Conservation (phyloP, 441 rosid species). For the Monsonia emarginata region DNA sequence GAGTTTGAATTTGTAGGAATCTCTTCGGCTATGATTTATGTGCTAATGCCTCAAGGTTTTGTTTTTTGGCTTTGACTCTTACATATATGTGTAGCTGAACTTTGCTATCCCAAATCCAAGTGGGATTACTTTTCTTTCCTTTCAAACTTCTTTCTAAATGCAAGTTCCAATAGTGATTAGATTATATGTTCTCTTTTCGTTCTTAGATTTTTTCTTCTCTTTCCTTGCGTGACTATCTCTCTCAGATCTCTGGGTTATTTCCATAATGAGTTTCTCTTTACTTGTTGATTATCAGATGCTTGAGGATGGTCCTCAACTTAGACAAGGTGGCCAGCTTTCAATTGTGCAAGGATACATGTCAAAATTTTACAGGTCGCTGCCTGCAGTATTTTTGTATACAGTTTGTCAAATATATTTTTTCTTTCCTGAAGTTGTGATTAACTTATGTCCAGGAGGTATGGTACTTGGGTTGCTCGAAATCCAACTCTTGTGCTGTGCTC, state of each 20-base stretch:
- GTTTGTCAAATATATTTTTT: constrained; percentile 14
- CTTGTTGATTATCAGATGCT: constrained; percentile 38
- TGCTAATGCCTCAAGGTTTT: background rate
- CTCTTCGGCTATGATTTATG: background rate
- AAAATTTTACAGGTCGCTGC: constrained; percentile 62
- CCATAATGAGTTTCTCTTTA: background rate
- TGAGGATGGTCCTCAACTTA: constrained; percentile 57
- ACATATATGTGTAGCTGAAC: background rate
- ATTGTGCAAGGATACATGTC: constrained; percentile 83
- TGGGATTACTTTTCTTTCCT: background rate
- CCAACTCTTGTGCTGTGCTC: constrained; percentile 53
- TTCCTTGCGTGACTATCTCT: background rate
- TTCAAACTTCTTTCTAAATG: background rate
- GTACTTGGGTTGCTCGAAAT: constrained; percentile 87
- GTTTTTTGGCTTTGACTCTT: background rate
- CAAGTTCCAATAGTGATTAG: background rate
- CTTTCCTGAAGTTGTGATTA: constrained; percentile 2
- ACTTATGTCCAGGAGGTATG: constrained; percentile 59
- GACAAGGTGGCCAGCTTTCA: constrained; percentile 62
- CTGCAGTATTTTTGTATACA: constrained; percentile 18
- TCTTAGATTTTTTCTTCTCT: background rate
- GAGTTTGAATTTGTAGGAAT: background rate
- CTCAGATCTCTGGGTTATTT: background rate
- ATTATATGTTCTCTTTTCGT: background rate
- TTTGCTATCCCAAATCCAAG: background rate